phyloP scores from a whole-genome alignment of 73 alveolate species.

The Tetrahymena malaccensis region DNA sequence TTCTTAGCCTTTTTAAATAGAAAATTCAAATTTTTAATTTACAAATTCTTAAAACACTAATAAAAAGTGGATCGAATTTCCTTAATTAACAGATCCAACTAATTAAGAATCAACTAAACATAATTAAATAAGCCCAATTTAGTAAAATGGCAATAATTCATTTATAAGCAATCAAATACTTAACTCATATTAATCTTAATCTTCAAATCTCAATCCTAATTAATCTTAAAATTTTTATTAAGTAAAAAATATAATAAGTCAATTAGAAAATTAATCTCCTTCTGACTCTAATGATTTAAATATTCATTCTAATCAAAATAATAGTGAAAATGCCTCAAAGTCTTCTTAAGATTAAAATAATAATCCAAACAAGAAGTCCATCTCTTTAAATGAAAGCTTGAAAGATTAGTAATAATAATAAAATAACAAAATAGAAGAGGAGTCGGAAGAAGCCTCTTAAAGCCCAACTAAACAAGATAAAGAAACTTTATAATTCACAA shows the following conservation, averaged over 20 bases:
- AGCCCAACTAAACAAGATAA: neutral
- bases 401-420: neutral
- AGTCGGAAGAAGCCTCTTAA: neutral
- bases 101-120: neutral
- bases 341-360: neutral
- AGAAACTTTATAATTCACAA: neutral
- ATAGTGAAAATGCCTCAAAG: neutral
- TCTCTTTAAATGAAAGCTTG: too few relatives aligned
- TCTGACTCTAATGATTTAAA: neutral
- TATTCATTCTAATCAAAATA: neutral
- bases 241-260: neutral
- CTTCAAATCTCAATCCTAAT: neutral
- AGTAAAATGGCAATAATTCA: too few relatives aligned
- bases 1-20: neutral
- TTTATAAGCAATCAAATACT: too few relatives aligned
- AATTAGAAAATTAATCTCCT: neutral
- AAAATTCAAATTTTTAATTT: neutral
- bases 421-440: neutral
- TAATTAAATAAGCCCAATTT: too few relatives aligned
- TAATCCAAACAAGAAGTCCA: neutral
- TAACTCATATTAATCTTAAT: neutral
- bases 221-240: too few relatives aligned
- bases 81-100: neutral
- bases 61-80: neutral
- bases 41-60: neutral